A percentile compares a stretch with the other conserved stretches of the same genome.
phyloP scores from a whole-genome alignment of 2,329 filamentous ascomycete genomes.

The Penicillium sp. region DNA sequence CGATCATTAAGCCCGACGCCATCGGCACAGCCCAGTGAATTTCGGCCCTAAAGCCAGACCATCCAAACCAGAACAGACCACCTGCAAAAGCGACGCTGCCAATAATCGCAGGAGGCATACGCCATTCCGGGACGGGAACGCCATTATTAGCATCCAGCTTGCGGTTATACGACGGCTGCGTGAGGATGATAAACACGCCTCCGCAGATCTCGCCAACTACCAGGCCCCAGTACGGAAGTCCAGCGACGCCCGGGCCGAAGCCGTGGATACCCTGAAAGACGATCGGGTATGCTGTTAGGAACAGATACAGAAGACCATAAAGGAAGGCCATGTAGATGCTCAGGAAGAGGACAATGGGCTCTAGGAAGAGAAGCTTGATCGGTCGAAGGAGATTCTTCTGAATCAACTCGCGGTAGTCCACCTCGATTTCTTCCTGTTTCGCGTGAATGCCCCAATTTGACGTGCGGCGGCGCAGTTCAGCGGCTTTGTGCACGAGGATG shows the following conservation, averaged over 20 bases:
- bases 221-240: conserved; percentile 84
- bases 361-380: conserved; percentile 45
- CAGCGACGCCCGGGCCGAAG: conserved; percentile 69
- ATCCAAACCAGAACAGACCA: conserved; percentile 77
- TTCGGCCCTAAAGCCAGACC: conserved; percentile 59
- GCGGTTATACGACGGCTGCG: conserved; percentile 67
- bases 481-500: conserved; percentile 54
- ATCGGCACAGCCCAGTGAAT: conserved; percentile 46
- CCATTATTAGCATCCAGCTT: conserved; percentile 68
- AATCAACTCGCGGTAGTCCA: conserved; percentile 8
- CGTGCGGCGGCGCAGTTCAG: conserved; percentile 12
- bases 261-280: conserved; percentile 38
- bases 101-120: conserved; percentile 54
- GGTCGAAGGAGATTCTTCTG: conserved; percentile 53
- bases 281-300: conserved; percentile 39
- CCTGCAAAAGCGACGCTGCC: conserved; percentile 55
- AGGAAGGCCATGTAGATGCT: conserved; percentile 39
- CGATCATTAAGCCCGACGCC: conserved; percentile 52
- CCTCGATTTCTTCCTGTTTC: conserved; percentile 49
- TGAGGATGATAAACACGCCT: conserved; percentile 63
- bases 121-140: conserved; percentile 59
- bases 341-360: conserved; percentile 47
- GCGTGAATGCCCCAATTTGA: conserved; percentile 46
- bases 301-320: conserved; percentile 37
- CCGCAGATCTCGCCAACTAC: conserved; percentile 71